Evolutionary conservation across 352 stramenopile genomes (phyloP).

Genomic region (Paralagenidium karlingii): DNA sequence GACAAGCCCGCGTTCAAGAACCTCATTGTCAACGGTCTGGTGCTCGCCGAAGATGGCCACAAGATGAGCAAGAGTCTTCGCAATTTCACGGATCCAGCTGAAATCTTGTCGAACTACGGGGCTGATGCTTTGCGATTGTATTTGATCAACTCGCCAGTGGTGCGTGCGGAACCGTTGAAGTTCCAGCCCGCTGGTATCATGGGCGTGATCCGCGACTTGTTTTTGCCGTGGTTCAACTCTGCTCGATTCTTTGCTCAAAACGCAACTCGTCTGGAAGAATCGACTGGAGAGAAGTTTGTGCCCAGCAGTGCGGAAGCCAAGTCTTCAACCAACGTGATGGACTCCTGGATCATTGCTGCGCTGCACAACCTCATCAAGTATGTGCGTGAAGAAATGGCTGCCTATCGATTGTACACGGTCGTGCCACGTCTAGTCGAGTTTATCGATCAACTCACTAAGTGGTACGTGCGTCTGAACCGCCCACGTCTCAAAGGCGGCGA

Average conservation of each 20-base stretch:
- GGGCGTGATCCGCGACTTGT: slow-evolving; percentile 96
- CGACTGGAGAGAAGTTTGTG: slow-evolving; percentile 79
- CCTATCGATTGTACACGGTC: slow-evolving; percentile 99
- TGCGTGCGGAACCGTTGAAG: slow-evolving; percentile 95
- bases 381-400: slow-evolving; percentile 95
- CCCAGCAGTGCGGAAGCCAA: slow-evolving; percentile 79
- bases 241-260: slow-evolving; percentile 99
- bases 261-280: slow-evolving; percentile 86
- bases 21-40: slow-evolving; percentile 98
- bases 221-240: slow-evolving; percentile 99
- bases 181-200: slow-evolving; percentile 95
- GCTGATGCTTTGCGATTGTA: slow-evolving; percentile 98
- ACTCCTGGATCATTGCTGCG: slow-evolving; percentile 98
- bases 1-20: slow-evolving; percentile 99
- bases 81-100: slow-evolving; percentile 95
- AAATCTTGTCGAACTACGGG: slow-evolving; percentile 95
- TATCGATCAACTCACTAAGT: slow-evolving; percentile 98
- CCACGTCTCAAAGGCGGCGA: slow-evolving; percentile 93
- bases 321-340: slow-evolving; percentile 94
- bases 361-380: slow-evolving; percentile 97
- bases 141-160: slow-evolving; percentile 99
- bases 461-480: slow-evolving; percentile 99
- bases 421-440: slow-evolving; percentile 96
- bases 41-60: slow-evolving; percentile 97
- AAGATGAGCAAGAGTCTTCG: slow-evolving; percentile 99